phyloP scores from a whole-genome alignment of 345 rosid genomes.

The Tarenaya hassleriana region DNA sequence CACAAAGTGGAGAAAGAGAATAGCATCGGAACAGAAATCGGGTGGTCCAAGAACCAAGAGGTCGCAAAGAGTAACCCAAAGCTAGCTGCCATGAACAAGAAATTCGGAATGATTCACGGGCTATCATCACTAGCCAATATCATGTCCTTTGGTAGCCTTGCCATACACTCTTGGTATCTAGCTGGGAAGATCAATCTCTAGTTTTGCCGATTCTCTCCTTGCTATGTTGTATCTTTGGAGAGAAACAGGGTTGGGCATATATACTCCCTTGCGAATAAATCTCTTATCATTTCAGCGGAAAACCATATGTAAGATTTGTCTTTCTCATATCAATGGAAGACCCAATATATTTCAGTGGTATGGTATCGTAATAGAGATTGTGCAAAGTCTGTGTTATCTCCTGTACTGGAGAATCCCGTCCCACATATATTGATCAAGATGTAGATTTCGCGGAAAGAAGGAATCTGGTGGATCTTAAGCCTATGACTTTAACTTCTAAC shows the following conservation, averaged over 20 bases:
- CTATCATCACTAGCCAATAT: conserved; percentile 90
- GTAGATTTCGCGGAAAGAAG: too few species aligned
- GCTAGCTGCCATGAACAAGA: conserved; percentile 97
- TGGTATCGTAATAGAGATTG: conserved; percentile 6
- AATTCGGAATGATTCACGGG: conserved; percentile 98
- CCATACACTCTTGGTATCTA: conserved; percentile 94
- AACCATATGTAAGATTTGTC: conserved; percentile 6
- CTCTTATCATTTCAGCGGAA: not conserved
- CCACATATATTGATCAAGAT: not conserved
- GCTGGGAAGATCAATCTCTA: conserved; percentile 86
- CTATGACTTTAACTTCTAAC: too few species aligned
- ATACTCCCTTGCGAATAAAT: conserved; percentile 10
- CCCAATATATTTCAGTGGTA: not conserved
- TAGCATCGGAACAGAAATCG: conserved; percentile 70
- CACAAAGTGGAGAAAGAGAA: conserved; percentile 87
- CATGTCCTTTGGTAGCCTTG: conserved; percentile 86
- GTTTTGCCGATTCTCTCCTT: not conserved
- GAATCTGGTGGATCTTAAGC: too few species aligned
- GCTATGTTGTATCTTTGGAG: not conserved
- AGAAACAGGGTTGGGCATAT: conserved; percentile 13
- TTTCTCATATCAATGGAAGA: not conserved
- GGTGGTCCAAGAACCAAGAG: conserved; percentile 85
- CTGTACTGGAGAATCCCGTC: not conserved
- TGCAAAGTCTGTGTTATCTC: not conserved
- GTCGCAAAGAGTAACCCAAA: conserved; percentile 73